phyloP scores from a whole-genome alignment of 2,329 filamentous ascomycete species.

The Penicillium palitans region DNA sequence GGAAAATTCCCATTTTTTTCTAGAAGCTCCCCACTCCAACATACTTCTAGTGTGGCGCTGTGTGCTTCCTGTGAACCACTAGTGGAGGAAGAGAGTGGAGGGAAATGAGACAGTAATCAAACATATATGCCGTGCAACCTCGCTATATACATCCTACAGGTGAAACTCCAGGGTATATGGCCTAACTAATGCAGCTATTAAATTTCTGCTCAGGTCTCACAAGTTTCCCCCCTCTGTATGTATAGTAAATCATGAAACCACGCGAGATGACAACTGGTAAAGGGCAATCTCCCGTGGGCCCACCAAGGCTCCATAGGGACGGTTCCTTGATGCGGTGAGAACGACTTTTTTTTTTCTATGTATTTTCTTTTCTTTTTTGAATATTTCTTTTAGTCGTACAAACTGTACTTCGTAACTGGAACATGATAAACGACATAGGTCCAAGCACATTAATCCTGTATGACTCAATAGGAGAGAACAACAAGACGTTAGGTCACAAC shows the following conservation, averaged over 20 bases:
- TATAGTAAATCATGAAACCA: slow-evolving; percentile 25
- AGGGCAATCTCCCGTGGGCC: slow-evolving; percentile 30
- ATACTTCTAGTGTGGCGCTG: slow-evolving; percentile 8
- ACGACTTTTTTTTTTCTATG: background rate
- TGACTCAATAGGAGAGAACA: slow-evolving; percentile 1
- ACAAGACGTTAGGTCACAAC: background rate
- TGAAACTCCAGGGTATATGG: background rate
- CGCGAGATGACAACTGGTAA: slow-evolving; percentile 26
- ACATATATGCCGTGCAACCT: slow-evolving; percentile 3
- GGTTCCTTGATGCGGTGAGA: slow-evolving; percentile 27
- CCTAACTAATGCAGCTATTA: background rate
- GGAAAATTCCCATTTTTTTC: slow-evolving; percentile 25
- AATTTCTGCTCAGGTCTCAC: slow-evolving; percentile 14
- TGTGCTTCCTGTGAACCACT: slow-evolving; percentile 15
- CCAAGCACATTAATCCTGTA: background rate
- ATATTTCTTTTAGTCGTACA: background rate
- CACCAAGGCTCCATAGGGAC: slow-evolving; percentile 26
- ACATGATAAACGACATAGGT: background rate
- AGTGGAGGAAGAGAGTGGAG: slow-evolving; percentile 9
- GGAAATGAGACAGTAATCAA: slow-evolving; percentile 8
- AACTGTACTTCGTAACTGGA: background rate
- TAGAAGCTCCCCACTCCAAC: slow-evolving; percentile 27
- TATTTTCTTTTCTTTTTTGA: slow-evolving; percentile 3
- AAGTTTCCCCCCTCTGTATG: slow-evolving; percentile 9
- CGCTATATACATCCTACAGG: background rate